Percentiles rank a stretch among this genome's conserved stretches.
Evolutionary conservation across 1,284 basidiomycete genomes (phyloP).

Genomic region (Leccinum fallax): DNA sequence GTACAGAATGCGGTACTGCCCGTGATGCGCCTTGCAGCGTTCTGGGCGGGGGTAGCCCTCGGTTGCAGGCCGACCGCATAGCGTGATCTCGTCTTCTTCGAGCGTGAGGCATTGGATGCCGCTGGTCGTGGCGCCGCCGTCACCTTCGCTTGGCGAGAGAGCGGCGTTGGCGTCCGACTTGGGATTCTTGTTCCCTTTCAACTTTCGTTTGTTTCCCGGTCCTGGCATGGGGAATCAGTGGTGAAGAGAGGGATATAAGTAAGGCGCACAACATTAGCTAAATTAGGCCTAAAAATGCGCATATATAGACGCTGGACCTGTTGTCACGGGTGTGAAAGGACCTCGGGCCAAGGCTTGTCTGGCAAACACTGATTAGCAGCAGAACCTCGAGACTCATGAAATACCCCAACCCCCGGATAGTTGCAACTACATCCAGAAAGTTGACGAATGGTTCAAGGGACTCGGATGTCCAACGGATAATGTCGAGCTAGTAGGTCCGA

Average conservation of each 20-base stretch:
- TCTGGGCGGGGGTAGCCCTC: conserved; percentile 18
- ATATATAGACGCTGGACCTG: neutral
- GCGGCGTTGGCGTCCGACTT: neutral
- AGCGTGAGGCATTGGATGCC: conserved; percentile 24
- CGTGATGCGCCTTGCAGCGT: conserved; percentile 33
- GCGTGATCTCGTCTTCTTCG: conserved; percentile 33
- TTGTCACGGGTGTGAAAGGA: neutral
- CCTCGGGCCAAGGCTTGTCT: neutral
- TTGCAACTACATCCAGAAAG: neutral
- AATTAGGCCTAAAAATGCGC: neutral
- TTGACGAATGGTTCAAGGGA: neutral
- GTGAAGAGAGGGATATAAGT: neutral
- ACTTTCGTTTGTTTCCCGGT: neutral
- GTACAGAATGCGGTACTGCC: conserved; percentile 30
- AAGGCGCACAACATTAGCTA: neutral
- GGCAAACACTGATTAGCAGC: neutral
- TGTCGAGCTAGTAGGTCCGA: too few species aligned
- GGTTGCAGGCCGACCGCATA: conserved; percentile 25
- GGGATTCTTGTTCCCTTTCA: neutral
- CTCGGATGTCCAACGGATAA: too few species aligned
- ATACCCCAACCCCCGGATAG: neutral
- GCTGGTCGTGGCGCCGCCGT: neutral
- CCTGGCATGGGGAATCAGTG: neutral
- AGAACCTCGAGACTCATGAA: neutral
- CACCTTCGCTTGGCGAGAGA: neutral